Base-by-base conservation (phyloP, 139 green algal genomes). In the Chlamydomonas schloesseri region DNA sequence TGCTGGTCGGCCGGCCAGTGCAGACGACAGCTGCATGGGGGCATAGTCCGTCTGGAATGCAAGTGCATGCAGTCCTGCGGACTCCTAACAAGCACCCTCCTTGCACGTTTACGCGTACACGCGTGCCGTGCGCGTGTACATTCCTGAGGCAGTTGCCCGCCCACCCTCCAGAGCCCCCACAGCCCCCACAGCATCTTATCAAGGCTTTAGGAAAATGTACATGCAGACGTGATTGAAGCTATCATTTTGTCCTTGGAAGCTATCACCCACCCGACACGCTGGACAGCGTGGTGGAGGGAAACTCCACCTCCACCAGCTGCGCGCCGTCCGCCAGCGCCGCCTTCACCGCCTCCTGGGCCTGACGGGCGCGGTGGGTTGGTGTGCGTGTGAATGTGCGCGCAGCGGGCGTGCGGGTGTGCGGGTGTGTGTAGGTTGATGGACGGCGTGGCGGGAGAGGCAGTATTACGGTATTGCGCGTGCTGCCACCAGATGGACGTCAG, bases 271-370 rank as follows among this genome's bases (percentile, higher is more conserved):
- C 90, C 69, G 88, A 75, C 64, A 94, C 89, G 15, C 90, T 55
- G 1, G 79, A 29, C 8, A 96, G 79, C 0, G 80, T 76, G 42
- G 87, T 73, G 4, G 89, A 79, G 0, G 94, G 94, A 57, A 96
- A 94, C 83, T 96, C 94, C 26, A 96, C 84, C 79, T 96, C 94
- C 23, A 96, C 37, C 37, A 96, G 73, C 55, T 71, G 75, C 5
- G 50, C 46, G 21, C 94, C 94, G 72, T 93, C 91, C 3, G 67
- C 78, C 9, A 96, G 47, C 3, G 94, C 93, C 1, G 89, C 84
- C 50, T 89, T 83, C 2, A 81, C 92, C 0, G 91, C 91, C 34
- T 85, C 58, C 81, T 94, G 94, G 46, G 91, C 91, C 65, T 85
- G 65, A 0, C 28, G 53, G 72, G 29, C 0, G 55, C 34, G 31